phyloP scores from a whole-genome alignment of 768 basidiomycete species.

The Russula virescens region DNA sequence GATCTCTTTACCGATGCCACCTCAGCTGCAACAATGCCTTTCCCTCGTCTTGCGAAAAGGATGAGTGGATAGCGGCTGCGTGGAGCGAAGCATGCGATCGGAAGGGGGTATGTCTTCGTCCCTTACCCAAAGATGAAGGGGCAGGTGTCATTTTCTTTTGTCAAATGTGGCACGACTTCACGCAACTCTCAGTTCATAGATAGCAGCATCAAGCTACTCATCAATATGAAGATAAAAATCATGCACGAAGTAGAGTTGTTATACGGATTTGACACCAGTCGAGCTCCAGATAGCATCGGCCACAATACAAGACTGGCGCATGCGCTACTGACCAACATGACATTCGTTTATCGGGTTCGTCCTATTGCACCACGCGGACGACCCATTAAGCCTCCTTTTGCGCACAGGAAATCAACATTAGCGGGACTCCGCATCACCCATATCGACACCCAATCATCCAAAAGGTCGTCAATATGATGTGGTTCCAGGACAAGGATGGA shows the following conservation, averaged over 20 bases:
- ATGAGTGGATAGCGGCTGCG: background rate
- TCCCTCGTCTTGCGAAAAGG: background rate
- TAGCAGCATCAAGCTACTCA: background rate
- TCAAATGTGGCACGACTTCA: background rate
- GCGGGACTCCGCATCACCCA: background rate
- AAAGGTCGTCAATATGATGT: background rate
- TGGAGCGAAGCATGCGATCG: slow-evolving; percentile 5
- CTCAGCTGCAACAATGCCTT: slow-evolving; percentile 11
- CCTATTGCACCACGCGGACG: background rate
- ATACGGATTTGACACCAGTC: background rate
- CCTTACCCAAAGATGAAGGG: background rate
- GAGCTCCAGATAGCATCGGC: background rate
- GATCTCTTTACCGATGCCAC: background rate
- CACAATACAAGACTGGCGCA: background rate
- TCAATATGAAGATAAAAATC: background rate
- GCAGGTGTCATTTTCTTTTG: background rate
- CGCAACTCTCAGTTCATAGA: background rate
- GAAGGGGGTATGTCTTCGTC: background rate
- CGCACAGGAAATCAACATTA: background rate
- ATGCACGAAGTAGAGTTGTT: background rate
- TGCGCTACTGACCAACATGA: background rate
- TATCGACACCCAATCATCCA: slow-evolving; percentile 4
- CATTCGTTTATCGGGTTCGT: slow-evolving; percentile 13
- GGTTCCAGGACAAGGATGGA: background rate
- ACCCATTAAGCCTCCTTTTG: background rate